phyloP scores from a whole-genome alignment of 169 alveolate species.

The Plasmodium gaboni region DNA sequence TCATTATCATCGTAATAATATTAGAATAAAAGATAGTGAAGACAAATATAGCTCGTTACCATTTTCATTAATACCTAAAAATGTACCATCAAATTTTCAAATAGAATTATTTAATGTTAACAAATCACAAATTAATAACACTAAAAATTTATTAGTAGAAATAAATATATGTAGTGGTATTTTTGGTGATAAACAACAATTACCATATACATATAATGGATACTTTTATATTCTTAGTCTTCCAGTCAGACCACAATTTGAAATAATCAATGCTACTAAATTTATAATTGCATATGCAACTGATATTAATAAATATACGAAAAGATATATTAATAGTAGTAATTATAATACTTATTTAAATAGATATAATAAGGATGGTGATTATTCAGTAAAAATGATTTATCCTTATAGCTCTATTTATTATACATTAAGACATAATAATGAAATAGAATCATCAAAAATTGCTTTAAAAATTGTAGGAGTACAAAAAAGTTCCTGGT shows the following conservation, averaged over 20 bases:
- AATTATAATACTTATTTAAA: slow-evolving; percentile 26
- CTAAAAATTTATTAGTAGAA: slow-evolving; percentile 81
- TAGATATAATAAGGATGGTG: slow-evolving; percentile 74
- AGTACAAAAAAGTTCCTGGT: slow-evolving; percentile 70
- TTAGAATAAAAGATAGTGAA: slow-evolving; percentile 72
- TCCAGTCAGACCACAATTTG: slow-evolving; percentile 86
- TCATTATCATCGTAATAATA: slow-evolving; percentile 64
- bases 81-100: slow-evolving; percentile 84
- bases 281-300: slow-evolving; percentile 83
- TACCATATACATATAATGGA: slow-evolving; percentile 89
- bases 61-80: slow-evolving; percentile 83
- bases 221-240: slow-evolving; percentile 84
- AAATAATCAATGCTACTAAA: slow-evolving; percentile 85
- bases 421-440: slow-evolving; percentile 62
- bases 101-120: slow-evolving; percentile 78
- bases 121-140: slow-evolving; percentile 62
- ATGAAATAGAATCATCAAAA: slow-evolving; percentile 75
- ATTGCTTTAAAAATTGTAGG: slow-evolving; percentile 76
- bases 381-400: slow-evolving; percentile 67
- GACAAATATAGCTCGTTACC: slow-evolving; percentile 77
- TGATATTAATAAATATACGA: slow-evolving; percentile 51
- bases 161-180: slow-evolving; percentile 86
- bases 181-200: slow-evolving; percentile 84
- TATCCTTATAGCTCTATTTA: slow-evolving; percentile 75
- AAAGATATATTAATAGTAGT: slow-evolving; percentile 39